Evolutionary conservation across 75 land plant genomes (phyloP).

Genomic region (Cryptomeria japonica): DNA sequence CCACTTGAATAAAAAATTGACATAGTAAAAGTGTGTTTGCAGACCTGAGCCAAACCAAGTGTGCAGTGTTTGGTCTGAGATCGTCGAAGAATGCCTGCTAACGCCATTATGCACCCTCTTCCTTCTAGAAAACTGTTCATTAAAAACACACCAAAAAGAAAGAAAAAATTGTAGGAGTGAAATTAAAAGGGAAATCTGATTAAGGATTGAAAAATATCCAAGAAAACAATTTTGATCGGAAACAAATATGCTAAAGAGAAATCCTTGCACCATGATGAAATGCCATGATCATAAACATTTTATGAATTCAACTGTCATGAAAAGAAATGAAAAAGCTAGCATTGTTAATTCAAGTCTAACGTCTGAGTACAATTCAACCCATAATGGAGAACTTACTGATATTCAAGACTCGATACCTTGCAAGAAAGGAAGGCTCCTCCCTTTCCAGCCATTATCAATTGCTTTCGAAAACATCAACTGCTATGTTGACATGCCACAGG

Average conservation of each 20-base stretch:
- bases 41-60: neutral
- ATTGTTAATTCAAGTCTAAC: neutral
- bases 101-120: neutral
- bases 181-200: neutral
- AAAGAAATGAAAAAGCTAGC: constrained; percentile 20
- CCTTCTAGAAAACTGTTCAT: too few species aligned
- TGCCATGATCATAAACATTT: too few species aligned
- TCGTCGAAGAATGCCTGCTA: neutral
- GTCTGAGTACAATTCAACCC: neutral
- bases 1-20: neutral
- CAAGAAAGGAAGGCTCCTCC: constrained; percentile 37
- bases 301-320: neutral
- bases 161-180: neutral
- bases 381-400: neutral
- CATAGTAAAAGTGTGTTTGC: neutral
- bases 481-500: constrained; percentile 45
- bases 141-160: too few species aligned
- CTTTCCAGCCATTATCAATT: constrained; percentile 31
- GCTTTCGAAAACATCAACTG: constrained; percentile 31
- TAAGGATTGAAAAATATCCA: neutral
- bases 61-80: neutral
- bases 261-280: neutral
- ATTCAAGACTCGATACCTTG: constrained; percentile 12
- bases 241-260: neutral
- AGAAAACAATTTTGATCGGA: neutral